Evolutionary conservation across 78 protist species (phyloP).

Genomic region (Parvularia atlantis): DNA sequence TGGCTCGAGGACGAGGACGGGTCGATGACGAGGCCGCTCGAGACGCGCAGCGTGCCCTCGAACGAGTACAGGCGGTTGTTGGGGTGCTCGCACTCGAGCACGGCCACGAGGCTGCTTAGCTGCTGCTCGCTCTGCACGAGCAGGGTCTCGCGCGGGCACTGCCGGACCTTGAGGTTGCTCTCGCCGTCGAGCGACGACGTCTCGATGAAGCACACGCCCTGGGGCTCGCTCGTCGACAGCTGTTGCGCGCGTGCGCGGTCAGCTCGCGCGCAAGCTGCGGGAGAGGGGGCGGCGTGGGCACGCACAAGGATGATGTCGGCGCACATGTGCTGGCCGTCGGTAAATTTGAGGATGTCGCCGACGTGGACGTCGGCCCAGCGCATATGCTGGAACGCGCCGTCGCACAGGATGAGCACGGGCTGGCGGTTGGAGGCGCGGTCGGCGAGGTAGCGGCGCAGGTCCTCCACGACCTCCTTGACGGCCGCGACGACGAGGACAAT

Average conservation of each 20-base stretch:
- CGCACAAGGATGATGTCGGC: constrained; percentile 34
- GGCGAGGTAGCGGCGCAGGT: constrained; percentile 1
- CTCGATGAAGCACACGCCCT: constrained; percentile 53
- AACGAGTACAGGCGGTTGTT: constrained; percentile 35
- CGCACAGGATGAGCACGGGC: not conserved
- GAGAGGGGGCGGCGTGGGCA: no score
- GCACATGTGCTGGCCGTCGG: constrained; percentile 9
- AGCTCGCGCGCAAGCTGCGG: no score
- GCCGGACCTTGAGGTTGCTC: constrained; percentile 28
- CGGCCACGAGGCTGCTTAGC: not conserved
- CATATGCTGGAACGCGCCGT: not conserved
- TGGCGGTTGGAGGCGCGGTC: constrained; percentile 26
- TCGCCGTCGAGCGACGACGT: constrained; percentile 75
- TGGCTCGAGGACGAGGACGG: no score
- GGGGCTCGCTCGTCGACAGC: constrained; percentile 1
- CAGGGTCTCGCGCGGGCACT: not conserved
- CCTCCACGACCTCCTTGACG: constrained; percentile 54
- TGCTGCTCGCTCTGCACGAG: not conserved
- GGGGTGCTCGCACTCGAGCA: constrained; percentile 52
- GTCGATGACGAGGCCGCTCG: no score
- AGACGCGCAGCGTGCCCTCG: constrained; percentile 28
- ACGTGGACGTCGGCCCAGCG: constrained; percentile 19
- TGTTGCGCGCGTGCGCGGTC: no score
- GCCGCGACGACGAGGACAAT: constrained; percentile 39
- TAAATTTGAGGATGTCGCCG: constrained; percentile 40